phyloP scores from a whole-genome alignment of 345 rosid species.

The Bruguiera gymnorhiza region DNA sequence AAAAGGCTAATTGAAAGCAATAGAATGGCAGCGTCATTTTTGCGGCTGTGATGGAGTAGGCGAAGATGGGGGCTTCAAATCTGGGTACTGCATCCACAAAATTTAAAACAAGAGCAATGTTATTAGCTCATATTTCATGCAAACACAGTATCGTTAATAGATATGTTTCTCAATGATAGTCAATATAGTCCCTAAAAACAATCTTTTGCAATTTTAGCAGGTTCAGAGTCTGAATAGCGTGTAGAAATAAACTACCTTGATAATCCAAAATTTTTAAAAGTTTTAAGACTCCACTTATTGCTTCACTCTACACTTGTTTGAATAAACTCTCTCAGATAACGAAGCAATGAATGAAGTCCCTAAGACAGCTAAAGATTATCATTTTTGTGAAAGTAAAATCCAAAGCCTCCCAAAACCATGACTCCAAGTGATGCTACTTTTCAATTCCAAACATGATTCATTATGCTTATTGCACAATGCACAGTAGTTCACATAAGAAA shows the following conservation, averaged over 20 bases:
- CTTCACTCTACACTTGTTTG: too few species aligned
- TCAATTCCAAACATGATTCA: background rate
- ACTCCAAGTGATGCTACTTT: background rate
- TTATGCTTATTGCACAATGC: background rate
- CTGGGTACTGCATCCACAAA: constrained; percentile 40
- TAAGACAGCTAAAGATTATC: background rate
- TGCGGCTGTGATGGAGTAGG: constrained; percentile 49
- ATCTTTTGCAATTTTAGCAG: too few species aligned
- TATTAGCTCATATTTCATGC: background rate
- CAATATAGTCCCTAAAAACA: background rate
- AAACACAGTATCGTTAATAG: background rate
- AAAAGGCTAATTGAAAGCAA: background rate
- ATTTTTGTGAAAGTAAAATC: background rate
- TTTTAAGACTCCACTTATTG: too few species aligned
- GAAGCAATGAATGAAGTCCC: background rate
- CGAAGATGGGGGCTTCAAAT: constrained; percentile 59
- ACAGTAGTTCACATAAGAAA: background rate
- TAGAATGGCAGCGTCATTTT: constrained; percentile 7
- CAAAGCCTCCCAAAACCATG: background rate
- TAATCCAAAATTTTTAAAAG: too few species aligned
- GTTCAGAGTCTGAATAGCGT: too few species aligned
- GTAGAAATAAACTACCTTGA: too few species aligned
- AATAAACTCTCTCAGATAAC: too few species aligned
- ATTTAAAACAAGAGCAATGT: too few species aligned
- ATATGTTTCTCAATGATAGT: background rate